Evolutionary conservation across 2,329 filamentous ascomycete species (phyloP).

Genomic region (Pseudopyricularia javanii): DNA sequence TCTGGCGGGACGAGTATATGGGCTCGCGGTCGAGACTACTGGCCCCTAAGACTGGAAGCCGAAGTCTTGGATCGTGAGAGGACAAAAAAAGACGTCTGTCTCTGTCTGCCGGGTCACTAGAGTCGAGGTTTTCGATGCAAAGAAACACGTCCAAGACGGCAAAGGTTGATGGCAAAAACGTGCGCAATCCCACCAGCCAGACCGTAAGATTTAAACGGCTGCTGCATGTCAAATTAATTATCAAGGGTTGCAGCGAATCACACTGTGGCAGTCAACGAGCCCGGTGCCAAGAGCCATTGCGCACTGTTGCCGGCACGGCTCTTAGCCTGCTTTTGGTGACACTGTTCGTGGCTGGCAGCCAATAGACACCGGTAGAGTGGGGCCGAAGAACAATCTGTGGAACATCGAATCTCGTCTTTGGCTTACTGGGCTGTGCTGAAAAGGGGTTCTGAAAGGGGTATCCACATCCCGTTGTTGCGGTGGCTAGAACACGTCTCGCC

Average conservation of each 20-base stretch:
- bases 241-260: background rate
- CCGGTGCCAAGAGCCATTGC: background rate
- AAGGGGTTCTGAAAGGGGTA: background rate
- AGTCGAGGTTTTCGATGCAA: background rate
- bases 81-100: background rate
- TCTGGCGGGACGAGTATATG: background rate
- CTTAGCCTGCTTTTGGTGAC: no score
- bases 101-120: background rate
- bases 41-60: background rate
- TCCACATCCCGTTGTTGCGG: no score
- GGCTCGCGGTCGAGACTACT: background rate
- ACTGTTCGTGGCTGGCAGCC: background rate
- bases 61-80: background rate
- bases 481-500: no score
- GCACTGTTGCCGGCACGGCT: background rate
- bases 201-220: background rate
- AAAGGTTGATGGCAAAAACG: background rate
- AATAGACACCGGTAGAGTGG: background rate
- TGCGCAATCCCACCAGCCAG: background rate
- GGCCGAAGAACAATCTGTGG: background rate
- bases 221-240: background rate
- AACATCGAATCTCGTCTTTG: background rate
- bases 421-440: background rate
- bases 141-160: background rate
- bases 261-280: background rate